Evolutionary conservation across 441 rosid species (phyloP), one percentile per base, ranked within the genome.

Genomic region (Viola pubescens): DNA sequence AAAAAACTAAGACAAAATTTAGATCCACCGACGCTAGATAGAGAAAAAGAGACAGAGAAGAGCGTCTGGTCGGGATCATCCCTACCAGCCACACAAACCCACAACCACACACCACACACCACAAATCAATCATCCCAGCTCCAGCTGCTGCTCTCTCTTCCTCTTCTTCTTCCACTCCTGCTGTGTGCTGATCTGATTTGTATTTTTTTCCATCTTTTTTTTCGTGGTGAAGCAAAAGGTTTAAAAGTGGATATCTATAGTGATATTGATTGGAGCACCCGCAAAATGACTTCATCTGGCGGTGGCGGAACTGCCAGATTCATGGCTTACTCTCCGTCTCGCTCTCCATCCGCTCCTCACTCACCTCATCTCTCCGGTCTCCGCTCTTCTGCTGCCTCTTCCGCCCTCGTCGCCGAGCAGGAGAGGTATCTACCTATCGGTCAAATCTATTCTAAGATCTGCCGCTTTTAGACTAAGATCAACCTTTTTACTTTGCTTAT

Each of bases 321-420:
- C 72, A 81, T 87, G 90, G 79, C 85, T 14, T 87, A 70, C 78
- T 87, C 94, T 48, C 90, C 85, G 4, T 86, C 94, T 19, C 19
- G 19, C 19, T 45, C 48, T 8, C 94, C 84, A 9, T 82, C 90
- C 8, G 82, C 83, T 5, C 83, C 86, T 71, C 81, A 74, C 73
- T 81, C 94, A 42, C 91, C 88, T 59, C 94, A 79, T 60, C 68
- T 82, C 57, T 58, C 82, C 52, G 68, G 81, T 53, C 77, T 84
- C 56, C 94, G 82, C 58, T 75, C 85, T 54, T 69, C 84, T 42
- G 69, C 82, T 45, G 74, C 87, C 53, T 72, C 85, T 41, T 54
- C 87, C 26, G 79, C 78, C 43, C 53, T 82, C 39, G 74, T 71
- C 34, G 58, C 14, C 37, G 89, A 86, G 70, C 88, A 82, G 47